A percentile compares a stretch with the other conserved stretches of the same genome.
phyloP scores from a whole-genome alignment of 2,329 filamentous ascomycete species.

The Emmonsiellopsis sp. region DNA sequence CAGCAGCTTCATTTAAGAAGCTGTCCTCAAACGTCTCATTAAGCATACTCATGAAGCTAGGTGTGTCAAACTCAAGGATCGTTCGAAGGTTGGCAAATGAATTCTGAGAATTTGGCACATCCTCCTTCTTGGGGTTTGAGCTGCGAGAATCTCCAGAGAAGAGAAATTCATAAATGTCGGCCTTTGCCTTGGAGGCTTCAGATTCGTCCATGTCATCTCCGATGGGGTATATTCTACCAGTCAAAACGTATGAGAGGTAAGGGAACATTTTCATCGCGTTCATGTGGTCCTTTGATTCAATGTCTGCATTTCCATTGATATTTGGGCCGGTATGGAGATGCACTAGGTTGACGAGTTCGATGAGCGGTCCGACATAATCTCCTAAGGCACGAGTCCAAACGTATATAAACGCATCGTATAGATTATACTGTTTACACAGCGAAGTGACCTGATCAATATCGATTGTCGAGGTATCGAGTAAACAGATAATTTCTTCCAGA shows the following conservation, averaged over 20 bases:
- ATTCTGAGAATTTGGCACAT: conserved; percentile 43
- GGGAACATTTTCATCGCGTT: conserved; percentile 87
- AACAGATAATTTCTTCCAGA: conserved; percentile 89
- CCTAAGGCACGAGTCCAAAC: conserved; percentile 87
- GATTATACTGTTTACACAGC: conserved; percentile 79
- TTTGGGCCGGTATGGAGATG: conserved; percentile 14
- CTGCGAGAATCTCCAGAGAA: conserved; percentile 76
- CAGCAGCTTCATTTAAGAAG: conserved; percentile 74
- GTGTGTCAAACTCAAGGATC: conserved; percentile 78
- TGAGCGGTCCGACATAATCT: conserved; percentile 85
- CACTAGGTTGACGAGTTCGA: conserved; percentile 58
- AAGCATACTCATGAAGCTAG: conserved; percentile 86
- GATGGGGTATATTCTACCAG: conserved; percentile 83
- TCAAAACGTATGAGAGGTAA: conserved; percentile 85
- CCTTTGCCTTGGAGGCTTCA: conserved; percentile 68
- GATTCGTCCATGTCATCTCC: conserved; percentile 64
- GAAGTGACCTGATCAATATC: conserved; percentile 89
- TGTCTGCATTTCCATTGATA: conserved; percentile 38
- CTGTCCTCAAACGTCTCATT: conserved; percentile 96
- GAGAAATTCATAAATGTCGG: conserved; percentile 83
- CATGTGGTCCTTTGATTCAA: conserved; percentile 45
- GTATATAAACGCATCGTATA: conserved; percentile 93
- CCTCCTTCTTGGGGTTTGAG: conserved; percentile 25
- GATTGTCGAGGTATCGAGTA: conserved; percentile 80
- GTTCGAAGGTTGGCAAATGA: conserved; percentile 78